Evolutionary conservation across 495 filamentous ascomycete genomes (phyloP).

Genomic region (Hyaloscypha finlandica): DNA sequence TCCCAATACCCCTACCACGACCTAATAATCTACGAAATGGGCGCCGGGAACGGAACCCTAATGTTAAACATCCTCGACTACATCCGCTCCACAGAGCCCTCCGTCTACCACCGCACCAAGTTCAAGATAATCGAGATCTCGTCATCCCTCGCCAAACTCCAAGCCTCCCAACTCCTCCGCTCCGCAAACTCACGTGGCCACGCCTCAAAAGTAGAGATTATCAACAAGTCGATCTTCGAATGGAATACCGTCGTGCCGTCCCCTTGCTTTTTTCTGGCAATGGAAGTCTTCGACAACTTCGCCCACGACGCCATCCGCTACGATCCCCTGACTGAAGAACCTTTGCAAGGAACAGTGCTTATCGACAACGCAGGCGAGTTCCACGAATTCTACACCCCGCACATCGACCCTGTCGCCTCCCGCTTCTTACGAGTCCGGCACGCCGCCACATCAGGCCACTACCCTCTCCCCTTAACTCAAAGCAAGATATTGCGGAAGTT

Average conservation of each 20-base stretch:
- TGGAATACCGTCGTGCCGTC: slow-evolving; percentile 84
- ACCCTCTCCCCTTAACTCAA: slow-evolving; percentile 54
- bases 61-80: slow-evolving; percentile 98
- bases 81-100: slow-evolving; percentile 84
- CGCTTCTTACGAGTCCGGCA: slow-evolving; percentile 81
- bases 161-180: slow-evolving; percentile 66
- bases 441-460: slow-evolving; percentile 49
- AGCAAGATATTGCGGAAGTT: slow-evolving; percentile 57
- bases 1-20: slow-evolving; percentile 94
- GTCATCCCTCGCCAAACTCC: slow-evolving; percentile 71
- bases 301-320: slow-evolving; percentile 92
- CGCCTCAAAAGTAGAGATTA: slow-evolving; percentile 82
- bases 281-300: slow-evolving; percentile 99
- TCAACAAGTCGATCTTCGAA: slow-evolving; percentile 92
- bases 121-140: slow-evolving; percentile 97
- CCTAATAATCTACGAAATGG: slow-evolving; percentile 98
- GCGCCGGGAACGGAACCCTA: slow-evolving; percentile 93
- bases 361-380: slow-evolving; percentile 88
- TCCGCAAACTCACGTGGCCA: slow-evolving; percentile 72
- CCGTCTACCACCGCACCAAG: slow-evolving; percentile 91
- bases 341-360: slow-evolving; percentile 83
- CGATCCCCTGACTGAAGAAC: slow-evolving; percentile 69
- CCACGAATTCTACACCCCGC: slow-evolving; percentile 82
- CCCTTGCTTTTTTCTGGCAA: slow-evolving; percentile 96
- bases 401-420: slow-evolving; percentile 78